Evolutionary conservation across 768 basidiomycete species (phyloP).

Genomic region (Pholiota molesta): DNA sequence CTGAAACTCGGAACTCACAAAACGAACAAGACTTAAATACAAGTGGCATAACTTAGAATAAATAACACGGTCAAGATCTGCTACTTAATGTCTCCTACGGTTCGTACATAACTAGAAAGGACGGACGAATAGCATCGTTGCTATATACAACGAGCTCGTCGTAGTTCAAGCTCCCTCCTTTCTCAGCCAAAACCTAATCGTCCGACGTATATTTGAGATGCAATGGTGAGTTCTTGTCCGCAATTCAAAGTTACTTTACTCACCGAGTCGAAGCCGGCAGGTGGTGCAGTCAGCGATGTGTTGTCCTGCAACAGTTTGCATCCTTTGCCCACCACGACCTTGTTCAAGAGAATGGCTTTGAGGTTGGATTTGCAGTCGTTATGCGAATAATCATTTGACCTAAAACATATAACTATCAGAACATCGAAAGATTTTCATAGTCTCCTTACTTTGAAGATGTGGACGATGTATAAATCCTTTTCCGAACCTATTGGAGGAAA

Average conservation of each 20-base stretch:
- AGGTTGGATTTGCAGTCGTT: conserved; percentile 56
- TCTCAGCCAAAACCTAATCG: conserved; percentile 67
- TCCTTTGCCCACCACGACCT: conserved; percentile 72
- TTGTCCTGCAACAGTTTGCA: conserved; percentile 66
- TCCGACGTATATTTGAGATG: neutral
- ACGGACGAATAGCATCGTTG: conserved; percentile 73
- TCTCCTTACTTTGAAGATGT: conserved; percentile 68
- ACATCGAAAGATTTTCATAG: neutral
- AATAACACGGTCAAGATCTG: neutral
- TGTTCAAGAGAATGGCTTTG: conserved; percentile 74
- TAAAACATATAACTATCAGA: conserved; percentile 20
- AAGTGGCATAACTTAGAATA: neutral
- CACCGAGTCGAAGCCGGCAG: conserved; percentile 69
- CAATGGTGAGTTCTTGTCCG: neutral
- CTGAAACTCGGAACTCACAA: neutral
- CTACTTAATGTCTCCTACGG: conserved; percentile 31
- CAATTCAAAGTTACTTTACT: conserved; percentile 26
- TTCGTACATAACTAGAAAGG: conserved; percentile 73
- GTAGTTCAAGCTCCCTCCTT: conserved; percentile 67
- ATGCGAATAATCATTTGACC: conserved; percentile 71
- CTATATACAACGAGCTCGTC: conserved; percentile 73
- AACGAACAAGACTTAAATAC: neutral
- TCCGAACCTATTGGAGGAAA: conserved; percentile 53
- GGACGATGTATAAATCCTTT: conserved; percentile 75
- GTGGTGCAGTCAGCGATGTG: conserved; percentile 56